Evolutionary conservation across 179 eudicot genomes (phyloP), one percentile per base, ranked within the genome.

Genomic region (Sideroxylon spinosum): DNA sequence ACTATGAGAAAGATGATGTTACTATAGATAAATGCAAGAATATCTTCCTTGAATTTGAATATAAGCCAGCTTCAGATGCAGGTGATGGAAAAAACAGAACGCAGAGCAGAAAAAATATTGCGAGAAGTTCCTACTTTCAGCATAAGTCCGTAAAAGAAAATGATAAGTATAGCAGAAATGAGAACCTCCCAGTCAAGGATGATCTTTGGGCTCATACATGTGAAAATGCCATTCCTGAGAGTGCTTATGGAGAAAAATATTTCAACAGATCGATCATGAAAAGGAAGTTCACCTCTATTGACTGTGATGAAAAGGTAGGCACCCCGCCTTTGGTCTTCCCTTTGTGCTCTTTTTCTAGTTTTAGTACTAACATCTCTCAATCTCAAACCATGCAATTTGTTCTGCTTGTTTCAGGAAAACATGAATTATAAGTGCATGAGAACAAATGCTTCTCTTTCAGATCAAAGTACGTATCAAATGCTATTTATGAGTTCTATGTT

Each of bases 81-180:
- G 72, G 71, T 70, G 81, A 75, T 12, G 85, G 74, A 20, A 78
- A 75, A 71, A 63, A 73, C 49, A 79, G 78, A 76, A 29, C 29
- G 23, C 79, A 78, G 53, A 70, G 71, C 49, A 80, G 72, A 25
- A 84, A 77, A 70, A 76, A 56, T 14, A 29, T 60, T 53, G 74
- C 82, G 74, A 84, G 83, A 77, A 89, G 92, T 85, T 88, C 92
- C 73, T 88, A 87, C 85, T 83, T 91, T 86, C 81, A 71, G 80
- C 85, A 77, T 60, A 83, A 85, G 63, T 75, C 85, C 71, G 81
- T 50, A 52, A 84, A 82, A 74, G 85, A 81, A 72, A 76, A 78
- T 53, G 69, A 88, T 49, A 73, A 46, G 67, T 79, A 74, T 20
- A 76, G 76, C 64, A 75, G 69, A 73, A 69, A 76, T 56, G 84